A percentile compares a stretch with the other conserved stretches of the same genome.
phyloP scores from a whole-genome alignment of 2,329 filamentous ascomycete species.

The Curvularia hawaiiensis region DNA sequence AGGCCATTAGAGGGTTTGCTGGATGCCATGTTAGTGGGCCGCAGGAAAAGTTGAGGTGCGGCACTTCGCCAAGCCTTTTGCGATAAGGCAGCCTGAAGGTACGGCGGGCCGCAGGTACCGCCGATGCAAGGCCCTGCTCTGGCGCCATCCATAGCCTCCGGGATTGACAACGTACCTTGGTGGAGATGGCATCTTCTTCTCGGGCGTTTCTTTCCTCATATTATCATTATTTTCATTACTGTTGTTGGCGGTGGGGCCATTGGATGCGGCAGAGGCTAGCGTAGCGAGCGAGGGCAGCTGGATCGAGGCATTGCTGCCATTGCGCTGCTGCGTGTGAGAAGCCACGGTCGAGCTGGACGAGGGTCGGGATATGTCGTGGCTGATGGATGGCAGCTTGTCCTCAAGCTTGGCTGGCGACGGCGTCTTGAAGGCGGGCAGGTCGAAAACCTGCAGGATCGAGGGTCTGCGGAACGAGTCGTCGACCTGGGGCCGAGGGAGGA shows the following conservation, averaged over 20 bases:
- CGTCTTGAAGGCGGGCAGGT: conserved; percentile 55
- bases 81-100: conserved; percentile 36
- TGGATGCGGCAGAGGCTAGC: conserved; percentile 63
- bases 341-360: conserved; percentile 59
- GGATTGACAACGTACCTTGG: conserved; percentile 36
- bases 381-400: conserved; percentile 55
- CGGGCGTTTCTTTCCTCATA: conserved; percentile 29
- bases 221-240: conserved; percentile 34
- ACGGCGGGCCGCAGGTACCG: conserved; percentile 25
- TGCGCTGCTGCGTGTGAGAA: conserved; percentile 48
- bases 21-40: conserved; percentile 31
- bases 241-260: conserved; percentile 52
- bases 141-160: background rate
- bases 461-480: conserved; percentile 56
- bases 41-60: conserved; percentile 41
- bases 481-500: conserved; percentile 65
- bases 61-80: conserved; percentile 30
- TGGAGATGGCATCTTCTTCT: conserved; percentile 35
- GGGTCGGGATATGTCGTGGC: conserved; percentile 58
- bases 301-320: conserved; percentile 48
- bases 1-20: conserved; percentile 53
- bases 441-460: conserved; percentile 55
- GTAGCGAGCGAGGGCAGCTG: conserved; percentile 63
- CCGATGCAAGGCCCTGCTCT: conserved; percentile 14
- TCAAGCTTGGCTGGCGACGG: conserved; percentile 48